A percentile compares a stretch with the other conserved stretches of the same genome.
Evolutionary conservation across 768 basidiomycete species (phyloP).

Genomic region (Krasilnikovozyma curviuscula): DNA sequence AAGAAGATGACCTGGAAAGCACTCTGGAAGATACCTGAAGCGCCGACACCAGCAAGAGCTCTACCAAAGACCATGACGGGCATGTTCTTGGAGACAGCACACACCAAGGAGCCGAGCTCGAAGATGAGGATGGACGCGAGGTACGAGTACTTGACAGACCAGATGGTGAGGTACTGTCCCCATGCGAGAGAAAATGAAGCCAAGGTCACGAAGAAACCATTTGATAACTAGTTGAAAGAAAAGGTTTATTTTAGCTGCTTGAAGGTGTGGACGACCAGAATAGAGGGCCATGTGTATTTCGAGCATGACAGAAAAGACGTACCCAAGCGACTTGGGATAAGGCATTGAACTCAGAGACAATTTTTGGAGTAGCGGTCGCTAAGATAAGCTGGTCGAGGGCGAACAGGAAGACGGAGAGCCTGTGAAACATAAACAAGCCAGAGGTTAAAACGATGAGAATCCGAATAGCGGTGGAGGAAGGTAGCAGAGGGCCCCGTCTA

Average conservation of each 20-base stretch:
- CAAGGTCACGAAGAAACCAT: too few species aligned
- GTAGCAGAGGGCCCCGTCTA: too few species aligned
- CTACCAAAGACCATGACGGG: constrained; percentile 13
- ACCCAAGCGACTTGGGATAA: constrained; percentile 22
- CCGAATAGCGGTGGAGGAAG: too few species aligned
- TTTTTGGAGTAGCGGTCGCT: constrained; percentile 23
- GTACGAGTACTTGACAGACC: constrained; percentile 20
- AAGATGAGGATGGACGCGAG: constrained; percentile 22
- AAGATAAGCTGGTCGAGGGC: constrained; percentile 30
- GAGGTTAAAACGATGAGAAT: too few species aligned
- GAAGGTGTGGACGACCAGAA: too few species aligned
- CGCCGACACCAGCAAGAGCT: constrained; percentile 13
- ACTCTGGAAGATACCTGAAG: too few species aligned
- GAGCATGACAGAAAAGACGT: too few species aligned
- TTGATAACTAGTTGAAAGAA: too few species aligned
- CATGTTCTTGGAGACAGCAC: constrained; percentile 20
- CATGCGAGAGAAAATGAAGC: constrained; percentile 16
- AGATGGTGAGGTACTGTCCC: constrained; percentile 19
- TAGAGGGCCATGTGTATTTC: too few species aligned
- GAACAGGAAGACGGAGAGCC: constrained; percentile 21
- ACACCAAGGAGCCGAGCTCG: constrained; percentile 23
- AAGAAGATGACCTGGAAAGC: too few species aligned
- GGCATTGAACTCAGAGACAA: constrained; percentile 21
- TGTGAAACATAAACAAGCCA: too few species aligned
- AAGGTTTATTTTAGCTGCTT: too few species aligned